These are phyloP conservation scores for Hypomontagnella monticulosa DNA, from an alignment of 495 filamentous ascomycete species.

Conservation along the genomic window DNA sequence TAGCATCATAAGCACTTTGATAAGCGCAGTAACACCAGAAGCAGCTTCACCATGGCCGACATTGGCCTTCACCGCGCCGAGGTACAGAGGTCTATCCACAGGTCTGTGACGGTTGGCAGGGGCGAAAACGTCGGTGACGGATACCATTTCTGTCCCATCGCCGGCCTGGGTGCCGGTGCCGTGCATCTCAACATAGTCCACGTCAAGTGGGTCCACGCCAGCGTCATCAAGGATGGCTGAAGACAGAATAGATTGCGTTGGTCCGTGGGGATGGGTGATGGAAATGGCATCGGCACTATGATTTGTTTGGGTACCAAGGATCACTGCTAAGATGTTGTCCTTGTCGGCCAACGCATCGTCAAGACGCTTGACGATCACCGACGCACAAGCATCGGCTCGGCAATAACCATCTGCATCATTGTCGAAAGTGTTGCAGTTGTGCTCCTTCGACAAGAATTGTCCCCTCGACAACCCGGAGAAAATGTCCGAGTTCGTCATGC, in stretches of 20 bases:
- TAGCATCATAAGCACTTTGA: constrained; percentile 91
- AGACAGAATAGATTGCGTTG: constrained; percentile 77
- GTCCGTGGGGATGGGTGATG: constrained; percentile 84
- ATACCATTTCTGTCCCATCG: constrained; percentile 81
- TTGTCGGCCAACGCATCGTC: constrained; percentile 78
- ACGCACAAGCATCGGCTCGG: constrained; percentile 75
- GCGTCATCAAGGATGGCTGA: constrained; percentile 72
- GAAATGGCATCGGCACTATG: constrained; percentile 80
- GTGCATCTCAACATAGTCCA: constrained; percentile 89
- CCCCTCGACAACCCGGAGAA: constrained; percentile 84
- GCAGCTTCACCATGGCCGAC: constrained; percentile 91
- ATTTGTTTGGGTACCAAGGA: constrained; percentile 74
- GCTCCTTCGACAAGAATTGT: constrained; percentile 82
- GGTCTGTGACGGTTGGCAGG: constrained; percentile 71
- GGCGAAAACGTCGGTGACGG: constrained; percentile 83
- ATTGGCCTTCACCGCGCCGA: constrained; percentile 89
- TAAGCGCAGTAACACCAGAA: constrained; percentile 81
- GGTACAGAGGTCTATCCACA: constrained; percentile 74
- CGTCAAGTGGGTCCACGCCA: constrained; percentile 74
- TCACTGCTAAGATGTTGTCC: constrained; percentile 76
- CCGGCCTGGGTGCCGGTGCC: constrained; percentile 89
- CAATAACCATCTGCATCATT: constrained; percentile 82
- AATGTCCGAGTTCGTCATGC: constrained; percentile 83
- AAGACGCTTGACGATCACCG: constrained; percentile 76
- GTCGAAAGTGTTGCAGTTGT: constrained; percentile 84